Evolutionary conservation across 2,329 filamentous ascomycete species (phyloP), one percentile per base, ranked within the genome.

Genomic region (Pseudopithomyces maydicus): DNA sequence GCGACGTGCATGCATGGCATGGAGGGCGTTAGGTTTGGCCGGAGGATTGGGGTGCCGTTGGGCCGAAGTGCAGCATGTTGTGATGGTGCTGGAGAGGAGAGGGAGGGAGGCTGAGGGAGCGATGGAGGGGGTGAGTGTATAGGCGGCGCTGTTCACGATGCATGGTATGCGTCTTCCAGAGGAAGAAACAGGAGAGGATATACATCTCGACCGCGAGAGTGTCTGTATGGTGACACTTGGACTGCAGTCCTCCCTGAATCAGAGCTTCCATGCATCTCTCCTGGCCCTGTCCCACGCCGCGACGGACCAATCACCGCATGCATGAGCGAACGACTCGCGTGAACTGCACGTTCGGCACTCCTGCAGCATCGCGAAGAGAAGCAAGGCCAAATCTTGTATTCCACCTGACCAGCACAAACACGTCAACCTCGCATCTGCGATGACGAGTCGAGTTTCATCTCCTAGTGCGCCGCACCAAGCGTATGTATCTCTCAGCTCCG

Each of bases 331-430:
- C 26, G 23, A 17, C 38, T 43, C 49, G 39, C 49, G 38, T 33
- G 36, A 45, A 41, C 45, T 44, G 45, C 53, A 50, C 38, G 36
- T 51, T 55, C 32, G 53, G 53, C 43, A 49, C 26, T 45, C 29
- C 39, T 49, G 51, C 51, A 45, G 51, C 41, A 33, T 54, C 35
- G 52, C 52, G 35, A 54, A 17, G 10, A 38, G 14, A 14, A 5
- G 5, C 35, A 38, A 14, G 3, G n/a, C 12, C 35, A n/a, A 14
- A 4, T 38, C 35, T 23, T 15, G 6, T 23, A 0, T 38, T 7
- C 32, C 22, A 20, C 44, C 10, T 6, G 20, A 26, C 33, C 15
- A 23, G 32, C 14, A 10, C 47, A 26, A 20, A 7, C 20, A 39
- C 47, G 39, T 19, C 15, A 14, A 19, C 2, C 17, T 19, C 32